A percentile compares a stretch with the other conserved stretches of the same genome.
Evolutionary conservation across 2,329 filamentous ascomycete species (phyloP).

Genomic region (Aureobasidium melanogenum): DNA sequence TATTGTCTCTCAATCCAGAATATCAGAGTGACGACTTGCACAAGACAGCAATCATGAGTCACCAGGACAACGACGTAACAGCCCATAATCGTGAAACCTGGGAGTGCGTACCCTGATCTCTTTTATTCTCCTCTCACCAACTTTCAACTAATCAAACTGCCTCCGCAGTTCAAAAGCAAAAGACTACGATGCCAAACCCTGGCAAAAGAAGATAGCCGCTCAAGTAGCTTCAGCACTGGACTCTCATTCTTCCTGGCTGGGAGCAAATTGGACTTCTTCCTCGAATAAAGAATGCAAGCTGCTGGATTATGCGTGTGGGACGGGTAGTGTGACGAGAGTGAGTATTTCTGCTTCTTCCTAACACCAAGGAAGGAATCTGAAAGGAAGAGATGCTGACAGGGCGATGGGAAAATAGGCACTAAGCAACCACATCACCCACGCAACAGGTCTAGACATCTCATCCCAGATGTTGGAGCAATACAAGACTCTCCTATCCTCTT

Average conservation of each 20-base stretch:
- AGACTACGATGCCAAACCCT: constrained; percentile 24
- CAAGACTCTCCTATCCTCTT: constrained; percentile 19
- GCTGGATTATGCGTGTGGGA: constrained; percentile 28
- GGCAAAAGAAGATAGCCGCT: constrained; percentile 22
- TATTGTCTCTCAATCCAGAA: no score
- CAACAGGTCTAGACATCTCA: constrained; percentile 25
- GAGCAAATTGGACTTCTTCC: constrained; percentile 18
- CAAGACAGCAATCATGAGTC: constrained; percentile 18
- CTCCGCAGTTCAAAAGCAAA: constrained; percentile 22
- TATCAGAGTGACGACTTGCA: no score
- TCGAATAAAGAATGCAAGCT: constrained; percentile 15
- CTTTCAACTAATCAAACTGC: neutral
- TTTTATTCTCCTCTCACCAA: no score
- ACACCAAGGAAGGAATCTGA: no score
- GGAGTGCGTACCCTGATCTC: constrained; percentile 18
- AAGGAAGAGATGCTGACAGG: neutral
- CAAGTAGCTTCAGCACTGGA: constrained; percentile 23
- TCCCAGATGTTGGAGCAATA: constrained; percentile 25
- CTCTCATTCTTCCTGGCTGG: constrained; percentile 22
- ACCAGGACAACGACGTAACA: constrained; percentile 18
- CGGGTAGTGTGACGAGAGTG: constrained; percentile 23
- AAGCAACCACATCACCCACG: constrained; percentile 21
- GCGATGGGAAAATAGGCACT: constrained; percentile 15
- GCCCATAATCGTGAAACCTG: constrained; percentile 27
- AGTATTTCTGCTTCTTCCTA: neutral